Evolutionary conservation across 2,329 filamentous ascomycete species (phyloP), one percentile per base, ranked within the genome.

Genomic region (Plectosphaerella cucumerina): DNA sequence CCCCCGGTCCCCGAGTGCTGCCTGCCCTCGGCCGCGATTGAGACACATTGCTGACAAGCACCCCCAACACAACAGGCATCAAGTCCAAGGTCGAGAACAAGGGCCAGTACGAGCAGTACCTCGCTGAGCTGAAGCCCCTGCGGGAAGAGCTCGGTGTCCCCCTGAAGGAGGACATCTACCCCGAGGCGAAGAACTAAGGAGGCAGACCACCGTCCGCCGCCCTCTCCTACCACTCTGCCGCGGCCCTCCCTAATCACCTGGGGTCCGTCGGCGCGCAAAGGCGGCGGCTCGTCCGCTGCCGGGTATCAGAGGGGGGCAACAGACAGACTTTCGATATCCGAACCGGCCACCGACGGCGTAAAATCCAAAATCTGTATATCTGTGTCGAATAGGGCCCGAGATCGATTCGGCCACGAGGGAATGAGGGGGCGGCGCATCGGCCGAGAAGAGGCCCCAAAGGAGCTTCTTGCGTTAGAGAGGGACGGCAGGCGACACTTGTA

Each of bases 41-140:
- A 47, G 12, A 22, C 23, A 37, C 46, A 18, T 10, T 31, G 35
- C 42, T 53, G 50, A 56, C 18, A 20, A n/a, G 10, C 12, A 31
- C 26, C 39, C 15, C 35, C 15, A n/a, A 39, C 8, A 31, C 21
- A 11, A 41, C 58, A 96, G 92, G 93, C 68, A 88, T 99, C 83
- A 97, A 96, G 80, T 90, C 91, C 75, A 99, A 99, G 85, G 94
- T 97, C 63, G 94, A 99, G 84, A 99, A 96, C 85, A 87, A 90
- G 75, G 84, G 84, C 67, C 94, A 99, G 80, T 99, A 99, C 79
- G 83, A 97, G 68, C 87, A 96, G 79, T 97, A 96, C 76, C 85
- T 99, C 56, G 81, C 89, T 68, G 90, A 96, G 78, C 90, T 99
- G 62, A 90, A 96, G 81, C 81, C 87, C 59, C 80, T 97, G 66